Percentiles rank a stretch among this genome's conserved stretches.
phyloP scores from a whole-genome alignment of 1,284 basidiomycete species.

The Austropuccinia psidii region DNA sequence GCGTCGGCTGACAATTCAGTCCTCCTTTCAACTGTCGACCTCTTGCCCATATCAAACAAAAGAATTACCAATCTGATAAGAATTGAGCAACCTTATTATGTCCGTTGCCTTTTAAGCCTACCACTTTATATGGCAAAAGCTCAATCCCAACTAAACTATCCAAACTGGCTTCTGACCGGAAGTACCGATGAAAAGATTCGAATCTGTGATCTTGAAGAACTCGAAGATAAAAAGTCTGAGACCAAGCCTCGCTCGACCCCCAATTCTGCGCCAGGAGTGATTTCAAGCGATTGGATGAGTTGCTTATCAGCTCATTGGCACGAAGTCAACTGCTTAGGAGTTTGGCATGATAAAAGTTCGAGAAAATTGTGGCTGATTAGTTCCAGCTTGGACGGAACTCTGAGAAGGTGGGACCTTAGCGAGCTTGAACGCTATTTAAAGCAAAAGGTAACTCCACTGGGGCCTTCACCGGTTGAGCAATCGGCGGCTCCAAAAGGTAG shows the following conservation, averaged over 20 bases:
- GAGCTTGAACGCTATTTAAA: not conserved
- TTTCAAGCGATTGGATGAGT: conserved; percentile 49
- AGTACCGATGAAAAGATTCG: conserved; percentile 68
- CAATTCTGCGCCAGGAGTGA: not conserved
- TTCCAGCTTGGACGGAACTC: conserved; percentile 71
- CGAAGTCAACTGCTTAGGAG: conserved; percentile 64
- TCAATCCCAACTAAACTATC: conserved; percentile 53
- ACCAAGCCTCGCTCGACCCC: conserved; percentile 9
- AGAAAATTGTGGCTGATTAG: conserved; percentile 61
- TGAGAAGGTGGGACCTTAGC: conserved; percentile 68
- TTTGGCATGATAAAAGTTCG: conserved; percentile 62
- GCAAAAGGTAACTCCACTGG: not conserved
- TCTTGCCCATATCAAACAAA: conserved; percentile 49
- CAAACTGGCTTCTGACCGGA: conserved; percentile 66
- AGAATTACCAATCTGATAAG: conserved; percentile 38
- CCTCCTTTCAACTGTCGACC: conserved; percentile 51
- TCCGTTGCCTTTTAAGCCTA: conserved; percentile 57
- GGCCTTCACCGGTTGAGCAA: too few species aligned
- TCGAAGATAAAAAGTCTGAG: conserved; percentile 35
- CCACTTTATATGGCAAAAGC: conserved; percentile 65
- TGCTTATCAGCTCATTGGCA: conserved; percentile 77
- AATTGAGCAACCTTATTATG: conserved; percentile 43
- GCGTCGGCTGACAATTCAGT: conserved; percentile 80
- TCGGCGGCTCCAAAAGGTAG: not conserved
- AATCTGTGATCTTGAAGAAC: conserved; percentile 48